Evolutionary conservation across 495 filamentous ascomycete genomes (phyloP), one percentile per base, ranked within the genome.

Genomic region (Hyaloscypha bicolor): DNA sequence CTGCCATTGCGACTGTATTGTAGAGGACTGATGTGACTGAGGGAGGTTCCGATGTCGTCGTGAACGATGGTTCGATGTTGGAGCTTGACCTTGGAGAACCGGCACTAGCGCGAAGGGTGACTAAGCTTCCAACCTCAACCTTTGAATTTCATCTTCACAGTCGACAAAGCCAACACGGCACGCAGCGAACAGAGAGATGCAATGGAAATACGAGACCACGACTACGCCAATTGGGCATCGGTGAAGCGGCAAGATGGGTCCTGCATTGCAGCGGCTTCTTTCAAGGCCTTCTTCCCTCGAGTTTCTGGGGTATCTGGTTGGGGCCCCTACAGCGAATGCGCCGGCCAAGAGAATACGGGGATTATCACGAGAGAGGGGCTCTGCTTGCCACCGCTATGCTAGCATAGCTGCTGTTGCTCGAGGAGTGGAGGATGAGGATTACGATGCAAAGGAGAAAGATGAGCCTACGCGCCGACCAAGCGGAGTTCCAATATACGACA

Each of bases 241-340:
- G 57, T 56, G 56, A 61, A 51, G 30, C 14, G 12, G 33, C 42
- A 74, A 22, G 67, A 86, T 86, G 83, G 80, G 82, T 70, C 82
- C 82, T 76, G 81, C 82, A 76, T 75, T 85, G 75, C 78, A 82
- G 76, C 79, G 82, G 79, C 75, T 86, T 63, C 74, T 85, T 76
- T 79, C 79, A 77, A 80, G 82, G 79, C 82, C 82, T 65, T 80
- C 80, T 65, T 77, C 81, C 72, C 72, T 86, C 72, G 80, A 82
- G 62, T 74, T 84, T 57, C 76, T 86, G 65, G 72, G 80, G 69
- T 75, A 71, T 58, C 71, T 85, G 31, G 69, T 79, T 55, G 77
- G 76, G 39, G 74, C n/a, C 3, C 60, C 65, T 8, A 11, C 29
- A 32, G 4, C 60, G 19, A 33, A 29, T 30, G 42, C 39, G 9